phyloP scores from a whole-genome alignment of 1,284 basidiomycete genomes.

The Hymenochaete sp. region DNA sequence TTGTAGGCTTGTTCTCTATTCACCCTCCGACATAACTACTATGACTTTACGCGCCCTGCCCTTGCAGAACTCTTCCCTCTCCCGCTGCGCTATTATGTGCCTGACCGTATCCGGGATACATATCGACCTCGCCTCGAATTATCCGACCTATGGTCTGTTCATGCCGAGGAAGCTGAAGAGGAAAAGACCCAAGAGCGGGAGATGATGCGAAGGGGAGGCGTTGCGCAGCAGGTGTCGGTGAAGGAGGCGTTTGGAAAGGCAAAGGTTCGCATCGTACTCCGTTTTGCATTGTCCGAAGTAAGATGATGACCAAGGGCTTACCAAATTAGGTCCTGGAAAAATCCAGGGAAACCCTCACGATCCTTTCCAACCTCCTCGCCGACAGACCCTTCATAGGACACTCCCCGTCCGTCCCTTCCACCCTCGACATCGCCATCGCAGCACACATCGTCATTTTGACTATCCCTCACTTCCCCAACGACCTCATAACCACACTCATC shows the following conservation, averaged over 20 bases:
- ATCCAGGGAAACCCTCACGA: constrained; percentile 45
- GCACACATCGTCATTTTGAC: constrained; percentile 56
- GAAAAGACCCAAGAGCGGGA: constrained; percentile 23
- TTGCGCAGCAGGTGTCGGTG: constrained; percentile 28
- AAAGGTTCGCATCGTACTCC: constrained; percentile 52
- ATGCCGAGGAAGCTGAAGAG: constrained; percentile 37
- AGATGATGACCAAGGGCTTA: no score
- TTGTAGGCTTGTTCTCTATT: constrained; percentile 48
- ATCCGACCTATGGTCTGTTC: constrained; percentile 51
- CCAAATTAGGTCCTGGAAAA: constrained; percentile 48
- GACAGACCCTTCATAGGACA: constrained; percentile 46
- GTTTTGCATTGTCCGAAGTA: no score
- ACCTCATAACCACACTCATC: constrained; percentile 45
- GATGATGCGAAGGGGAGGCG: constrained; percentile 24
- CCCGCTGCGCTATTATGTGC: constrained; percentile 67
- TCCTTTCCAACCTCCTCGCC: constrained; percentile 48
- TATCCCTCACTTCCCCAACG: constrained; percentile 52
- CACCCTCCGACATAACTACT: constrained; percentile 55
- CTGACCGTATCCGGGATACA: constrained; percentile 48
- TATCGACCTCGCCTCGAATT: constrained; percentile 51
- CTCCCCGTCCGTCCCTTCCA: no score
- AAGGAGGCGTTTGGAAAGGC: constrained; percentile 50
- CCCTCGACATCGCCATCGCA: constrained; percentile 56
- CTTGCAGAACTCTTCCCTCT: constrained; percentile 50
- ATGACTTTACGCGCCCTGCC: constrained; percentile 40